Evolutionary conservation across 805 yeast species (phyloP).

Genomic region (Candida silvicultrix): DNA sequence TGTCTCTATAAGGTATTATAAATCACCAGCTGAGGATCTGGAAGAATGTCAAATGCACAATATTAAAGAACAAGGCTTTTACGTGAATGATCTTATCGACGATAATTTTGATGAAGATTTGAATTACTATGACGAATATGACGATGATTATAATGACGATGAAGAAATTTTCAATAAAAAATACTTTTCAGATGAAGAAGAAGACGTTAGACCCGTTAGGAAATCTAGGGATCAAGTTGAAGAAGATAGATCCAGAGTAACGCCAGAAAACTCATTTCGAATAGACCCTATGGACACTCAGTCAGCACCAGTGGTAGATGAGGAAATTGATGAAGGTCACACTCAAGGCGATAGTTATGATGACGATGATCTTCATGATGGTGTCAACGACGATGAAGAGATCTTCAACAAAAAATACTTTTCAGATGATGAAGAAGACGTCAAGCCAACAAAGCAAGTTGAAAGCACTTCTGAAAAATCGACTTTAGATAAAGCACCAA

Average conservation of each 20-base stretch:
- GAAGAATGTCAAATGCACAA: constrained; percentile 7
- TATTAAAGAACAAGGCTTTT: constrained; percentile 26
- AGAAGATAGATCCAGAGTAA: not conserved
- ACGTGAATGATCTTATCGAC: constrained; percentile 32
- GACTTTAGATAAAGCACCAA: not conserved
- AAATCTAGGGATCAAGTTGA: not conserved
- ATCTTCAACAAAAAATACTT: not conserved
- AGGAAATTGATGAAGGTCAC: not conserved
- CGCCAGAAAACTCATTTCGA: not conserved
- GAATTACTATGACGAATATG: constrained; percentile 29
- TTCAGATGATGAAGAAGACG: not conserved
- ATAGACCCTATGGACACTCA: not conserved
- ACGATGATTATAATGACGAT: constrained; percentile 27
- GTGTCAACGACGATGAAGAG: not conserved
- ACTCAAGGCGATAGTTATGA: not conserved
- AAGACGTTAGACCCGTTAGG: constrained; percentile 1
- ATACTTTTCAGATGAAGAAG: constrained; percentile 21
- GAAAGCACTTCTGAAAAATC: not conserved
- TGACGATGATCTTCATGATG: not conserved
- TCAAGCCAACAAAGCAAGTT: not conserved
- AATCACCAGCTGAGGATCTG: constrained; percentile 20
- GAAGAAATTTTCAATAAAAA: constrained; percentile 25
- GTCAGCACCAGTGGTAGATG: not conserved
- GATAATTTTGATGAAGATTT: constrained; percentile 37
- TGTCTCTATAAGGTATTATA: constrained; percentile 48